These are phyloP conservation scores for Lasiodiplodia hormozganensis DNA, from an alignment of 2,329 filamentous ascomycete genomes.

Conservation along the genomic window DNA sequence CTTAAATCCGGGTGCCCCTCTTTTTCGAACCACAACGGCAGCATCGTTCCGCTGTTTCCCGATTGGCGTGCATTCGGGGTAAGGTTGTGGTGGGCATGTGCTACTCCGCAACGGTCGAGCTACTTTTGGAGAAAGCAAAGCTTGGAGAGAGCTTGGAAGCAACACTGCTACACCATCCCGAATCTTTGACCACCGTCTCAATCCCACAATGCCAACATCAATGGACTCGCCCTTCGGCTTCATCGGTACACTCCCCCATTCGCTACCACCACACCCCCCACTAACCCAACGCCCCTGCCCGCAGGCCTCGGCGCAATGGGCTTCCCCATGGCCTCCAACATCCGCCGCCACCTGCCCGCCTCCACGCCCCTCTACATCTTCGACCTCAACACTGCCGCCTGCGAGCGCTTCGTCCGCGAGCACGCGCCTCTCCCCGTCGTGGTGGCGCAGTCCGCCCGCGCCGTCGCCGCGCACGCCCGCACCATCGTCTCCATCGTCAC, in stretches of 20 bases:
- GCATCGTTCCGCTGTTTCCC: no score
- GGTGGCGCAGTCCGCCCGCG: slow-evolving; percentile 38
- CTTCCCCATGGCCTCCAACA: slow-evolving; percentile 43
- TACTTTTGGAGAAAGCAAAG: no score
- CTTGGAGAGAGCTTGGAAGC: no score
- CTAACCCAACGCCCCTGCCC: neutral
- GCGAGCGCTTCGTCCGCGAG: slow-evolving; percentile 37
- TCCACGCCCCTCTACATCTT: slow-evolving; percentile 39
- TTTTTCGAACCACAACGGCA: neutral
- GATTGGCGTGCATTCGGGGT: no score
- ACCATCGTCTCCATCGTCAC: slow-evolving; percentile 42
- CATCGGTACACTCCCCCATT: neutral
- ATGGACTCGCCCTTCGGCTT: slow-evolving; percentile 8
- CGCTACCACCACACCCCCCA: neutral
- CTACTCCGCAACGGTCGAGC: neutral
- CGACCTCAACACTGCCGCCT: slow-evolving; percentile 39
- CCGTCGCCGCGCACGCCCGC: slow-evolving; percentile 40
- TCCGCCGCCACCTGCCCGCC: slow-evolving; percentile 38
- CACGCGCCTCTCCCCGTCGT: slow-evolving; percentile 35
- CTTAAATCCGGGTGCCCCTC: neutral
- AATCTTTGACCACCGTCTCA: no score
- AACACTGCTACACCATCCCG: no score
- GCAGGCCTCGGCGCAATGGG: slow-evolving; percentile 45
- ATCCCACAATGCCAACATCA: neutral
- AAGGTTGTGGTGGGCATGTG: no score